Conservation (phyloP, 2,329 filamentous ascomycete genomes). For the Sclerotinia minor region DNA sequence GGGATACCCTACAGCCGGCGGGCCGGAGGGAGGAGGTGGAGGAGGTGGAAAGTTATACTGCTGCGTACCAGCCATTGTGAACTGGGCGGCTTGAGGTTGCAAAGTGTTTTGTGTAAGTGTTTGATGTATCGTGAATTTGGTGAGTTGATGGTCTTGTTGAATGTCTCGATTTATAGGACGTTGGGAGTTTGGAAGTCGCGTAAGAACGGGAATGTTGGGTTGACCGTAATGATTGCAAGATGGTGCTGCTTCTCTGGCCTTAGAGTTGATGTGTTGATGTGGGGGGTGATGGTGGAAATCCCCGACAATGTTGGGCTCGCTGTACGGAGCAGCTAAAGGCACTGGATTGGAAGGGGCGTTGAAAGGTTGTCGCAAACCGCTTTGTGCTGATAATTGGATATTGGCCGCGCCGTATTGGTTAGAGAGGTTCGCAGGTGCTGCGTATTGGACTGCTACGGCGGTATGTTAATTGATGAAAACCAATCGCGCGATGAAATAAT, state of each 20-base stretch:
- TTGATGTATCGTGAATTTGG: too few relatives aligned
- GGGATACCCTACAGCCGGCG: constrained; percentile 36
- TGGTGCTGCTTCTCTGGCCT: background rate
- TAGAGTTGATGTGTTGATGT: background rate
- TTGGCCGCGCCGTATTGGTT: background rate
- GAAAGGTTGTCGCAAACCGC: constrained; percentile 9
- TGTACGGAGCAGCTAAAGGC: background rate
- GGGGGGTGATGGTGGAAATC: background rate
- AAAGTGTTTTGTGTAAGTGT: constrained; percentile 6
- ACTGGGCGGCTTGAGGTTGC: background rate
- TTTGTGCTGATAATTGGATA: background rate
- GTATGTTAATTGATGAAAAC: constrained; percentile 16
- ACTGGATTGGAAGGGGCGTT: background rate
- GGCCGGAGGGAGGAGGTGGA: constrained; percentile 39
- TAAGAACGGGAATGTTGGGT: background rate
- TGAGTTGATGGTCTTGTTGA: constrained; percentile 21
- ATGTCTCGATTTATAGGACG: constrained; percentile 19
- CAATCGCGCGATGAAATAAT: constrained; percentile 23
- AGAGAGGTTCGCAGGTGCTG: background rate
- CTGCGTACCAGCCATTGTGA: constrained; percentile 37
- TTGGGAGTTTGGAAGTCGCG: background rate
- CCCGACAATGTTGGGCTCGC: background rate
- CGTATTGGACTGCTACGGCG: background rate
- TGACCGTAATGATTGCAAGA: background rate
- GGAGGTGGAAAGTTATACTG: constrained; percentile 43